phyloP scores from a whole-genome alignment of 2,329 filamentous ascomycete species.

The Microascus cirrosus region DNA sequence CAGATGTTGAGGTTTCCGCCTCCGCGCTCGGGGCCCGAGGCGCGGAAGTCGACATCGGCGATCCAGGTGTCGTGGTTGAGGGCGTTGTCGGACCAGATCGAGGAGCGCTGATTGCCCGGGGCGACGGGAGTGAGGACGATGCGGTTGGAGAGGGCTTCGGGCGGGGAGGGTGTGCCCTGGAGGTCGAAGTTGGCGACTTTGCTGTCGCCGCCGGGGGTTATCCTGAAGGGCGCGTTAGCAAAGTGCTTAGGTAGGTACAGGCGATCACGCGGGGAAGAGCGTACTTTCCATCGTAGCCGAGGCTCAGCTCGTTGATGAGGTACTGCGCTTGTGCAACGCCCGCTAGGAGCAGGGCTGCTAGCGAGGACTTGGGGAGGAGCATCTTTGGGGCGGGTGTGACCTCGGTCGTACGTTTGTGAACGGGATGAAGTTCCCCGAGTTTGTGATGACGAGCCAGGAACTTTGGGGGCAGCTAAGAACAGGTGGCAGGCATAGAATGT shows the following conservation, averaged over 20 bases:
- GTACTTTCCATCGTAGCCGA: slow-evolving; percentile 59
- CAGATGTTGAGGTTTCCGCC: slow-evolving; percentile 89
- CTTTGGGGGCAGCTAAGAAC: background rate
- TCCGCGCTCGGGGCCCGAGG: slow-evolving; percentile 72
- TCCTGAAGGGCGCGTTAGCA: too few relatives aligned
- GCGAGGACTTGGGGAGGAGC: slow-evolving; percentile 1
- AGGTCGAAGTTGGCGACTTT: slow-evolving; percentile 43
- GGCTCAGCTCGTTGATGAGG: slow-evolving; percentile 64
- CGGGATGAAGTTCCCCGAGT: background rate
- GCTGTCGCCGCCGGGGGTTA: slow-evolving; percentile 49
- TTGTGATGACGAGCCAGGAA: background rate
- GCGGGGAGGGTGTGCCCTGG: slow-evolving; percentile 39
- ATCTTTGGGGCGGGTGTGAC: background rate
- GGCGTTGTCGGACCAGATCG: slow-evolving; percentile 63
- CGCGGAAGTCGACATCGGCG: slow-evolving; percentile 78
- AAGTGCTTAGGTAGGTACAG: too few relatives aligned
- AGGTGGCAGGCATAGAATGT: background rate
- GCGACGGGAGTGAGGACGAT: slow-evolving; percentile 82
- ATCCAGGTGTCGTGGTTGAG: slow-evolving; percentile 63
- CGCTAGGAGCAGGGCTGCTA: slow-evolving; percentile 21
- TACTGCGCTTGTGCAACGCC: slow-evolving; percentile 49
- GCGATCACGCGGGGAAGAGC: slow-evolving; percentile 6
- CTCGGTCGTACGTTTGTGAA: background rate
- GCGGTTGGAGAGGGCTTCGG: slow-evolving; percentile 73
- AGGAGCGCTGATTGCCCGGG: slow-evolving; percentile 75